These are phyloP conservation scores for Lepidopterella palustris DNA, from an alignment of 495 filamentous ascomycete genomes.

Conservation along the genomic window DNA sequence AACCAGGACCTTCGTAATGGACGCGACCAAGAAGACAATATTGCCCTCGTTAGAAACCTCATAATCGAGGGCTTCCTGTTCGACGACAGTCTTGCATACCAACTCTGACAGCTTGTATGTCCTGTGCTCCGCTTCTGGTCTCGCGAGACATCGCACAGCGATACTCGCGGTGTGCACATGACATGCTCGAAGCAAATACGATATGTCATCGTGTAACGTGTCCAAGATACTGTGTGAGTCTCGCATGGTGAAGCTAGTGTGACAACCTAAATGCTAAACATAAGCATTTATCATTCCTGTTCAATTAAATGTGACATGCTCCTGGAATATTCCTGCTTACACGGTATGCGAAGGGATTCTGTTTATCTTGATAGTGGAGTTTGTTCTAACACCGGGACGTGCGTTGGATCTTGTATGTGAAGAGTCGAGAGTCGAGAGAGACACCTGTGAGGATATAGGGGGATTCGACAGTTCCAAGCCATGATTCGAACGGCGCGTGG, in stretches of 20 bases:
- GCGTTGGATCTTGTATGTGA: background rate
- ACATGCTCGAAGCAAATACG: background rate
- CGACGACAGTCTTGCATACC: conserved; percentile 45
- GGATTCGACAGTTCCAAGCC: no score
- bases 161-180: background rate
- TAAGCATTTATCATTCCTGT: background rate
- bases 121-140: background rate
- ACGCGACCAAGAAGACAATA: background rate
- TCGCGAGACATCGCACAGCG: background rate
- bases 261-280: background rate
- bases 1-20: background rate
- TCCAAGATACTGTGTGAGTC: background rate
- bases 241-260: background rate
- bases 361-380: background rate
- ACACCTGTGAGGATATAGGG: background rate
- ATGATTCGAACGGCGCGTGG: no score
- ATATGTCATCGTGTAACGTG: background rate
- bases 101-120: background rate
- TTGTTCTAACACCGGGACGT: background rate
- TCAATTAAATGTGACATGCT: background rate
- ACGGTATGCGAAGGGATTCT: background rate
- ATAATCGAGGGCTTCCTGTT: conserved; percentile 44
- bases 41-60: conserved; percentile 42
- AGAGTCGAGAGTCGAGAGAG: background rate
- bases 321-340: background rate